phyloP scores from a whole-genome alignment of 73 alveolate genomes.

The Blepharisma stoltei region DNA sequence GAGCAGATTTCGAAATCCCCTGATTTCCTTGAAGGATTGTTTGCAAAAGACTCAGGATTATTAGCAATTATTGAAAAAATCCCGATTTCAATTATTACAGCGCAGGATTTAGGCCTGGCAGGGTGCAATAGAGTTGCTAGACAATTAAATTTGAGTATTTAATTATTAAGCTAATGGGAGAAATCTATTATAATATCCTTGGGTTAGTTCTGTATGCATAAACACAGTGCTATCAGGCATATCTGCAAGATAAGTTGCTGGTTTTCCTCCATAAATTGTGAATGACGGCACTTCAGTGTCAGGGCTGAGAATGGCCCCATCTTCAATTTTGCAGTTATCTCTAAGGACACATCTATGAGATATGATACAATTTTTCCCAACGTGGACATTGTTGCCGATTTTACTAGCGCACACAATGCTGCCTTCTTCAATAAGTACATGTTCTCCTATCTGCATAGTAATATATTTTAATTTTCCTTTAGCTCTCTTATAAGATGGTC shows the following conservation, averaged over 20 bases:
- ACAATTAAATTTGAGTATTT: not conserved
- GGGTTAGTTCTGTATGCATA: constrained; percentile 44
- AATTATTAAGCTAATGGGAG: constrained; percentile 26
- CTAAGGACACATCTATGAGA: constrained; percentile 48
- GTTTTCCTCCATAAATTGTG: constrained; percentile 82
- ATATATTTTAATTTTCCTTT: constrained; percentile 41
- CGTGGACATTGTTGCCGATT: constrained; percentile 65
- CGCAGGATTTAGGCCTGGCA: no score
- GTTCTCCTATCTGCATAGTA: constrained; percentile 63
- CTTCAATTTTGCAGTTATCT: constrained; percentile 48
- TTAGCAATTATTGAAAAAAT: no score
- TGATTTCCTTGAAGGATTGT: no score
- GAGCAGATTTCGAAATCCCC: no score
- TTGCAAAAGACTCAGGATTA: no score
- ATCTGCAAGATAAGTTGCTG: constrained; percentile 63
- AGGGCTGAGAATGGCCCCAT: constrained; percentile 56
- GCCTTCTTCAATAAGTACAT: constrained; percentile 69
- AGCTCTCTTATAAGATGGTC: constrained; percentile 76
- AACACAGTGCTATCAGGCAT: constrained; percentile 48
- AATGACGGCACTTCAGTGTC: constrained; percentile 84
- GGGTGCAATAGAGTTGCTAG: not conserved
- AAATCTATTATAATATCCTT: constrained; percentile 46
- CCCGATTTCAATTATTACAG: no score
- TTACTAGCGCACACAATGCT: constrained; percentile 66
- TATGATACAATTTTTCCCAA: constrained; percentile 80